Base-by-base conservation (phyloP, 2,329 filamentous ascomycete species). In the Fusarium newnesense region DNA sequence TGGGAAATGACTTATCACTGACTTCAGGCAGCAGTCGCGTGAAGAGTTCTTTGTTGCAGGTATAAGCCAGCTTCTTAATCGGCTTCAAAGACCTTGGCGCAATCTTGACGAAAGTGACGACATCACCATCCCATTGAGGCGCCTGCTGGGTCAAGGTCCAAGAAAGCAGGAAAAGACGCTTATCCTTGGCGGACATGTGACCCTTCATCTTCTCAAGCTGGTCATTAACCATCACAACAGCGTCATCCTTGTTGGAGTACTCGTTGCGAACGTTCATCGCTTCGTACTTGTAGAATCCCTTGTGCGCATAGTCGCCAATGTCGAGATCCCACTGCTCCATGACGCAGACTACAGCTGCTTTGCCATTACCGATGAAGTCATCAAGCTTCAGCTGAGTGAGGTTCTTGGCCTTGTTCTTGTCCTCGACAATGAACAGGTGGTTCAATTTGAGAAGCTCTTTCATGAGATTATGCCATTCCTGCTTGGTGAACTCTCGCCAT, bases 401-500 rank as follows among this genome's bases (percentile, higher is more conserved):
- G 0, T 68, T 44, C 7, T 68, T 62, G 36, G 65, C 65, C 7
- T 68, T 68, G 9, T 42, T 47, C 21, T 68, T 68, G 7, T 68
- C 65, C 5, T 68, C 18, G 2, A 53, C 19, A 0, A 56, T 30
- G 10, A 53, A 68, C 0, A 67, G 9, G 4, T 68, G 56, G 13
- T 68, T 39, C 8, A 68, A 3, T 1, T 68, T 68, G 9, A 68
- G 47, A 1, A 68, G 56, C 18, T 68, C 65, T 16, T 68, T 43
- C 64, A 68, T 68, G 7, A 68, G 54, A 5, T 18, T 16, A 2
- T 62, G 56, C 65, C 65, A 68, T 32, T 68, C 65, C 7, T 68
- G 52, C 8, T 68, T 68, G 26, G 52, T 68, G 3, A 68, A 68
- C 37, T 68, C 65, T 13, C 64, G 40, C 65, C 65, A 68, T 3